A percentile compares a stretch with the other conserved stretches of the same genome.
Evolutionary conservation across 75 land plant genomes (phyloP).

Genomic region (Chamaecyparis obtusa): DNA sequence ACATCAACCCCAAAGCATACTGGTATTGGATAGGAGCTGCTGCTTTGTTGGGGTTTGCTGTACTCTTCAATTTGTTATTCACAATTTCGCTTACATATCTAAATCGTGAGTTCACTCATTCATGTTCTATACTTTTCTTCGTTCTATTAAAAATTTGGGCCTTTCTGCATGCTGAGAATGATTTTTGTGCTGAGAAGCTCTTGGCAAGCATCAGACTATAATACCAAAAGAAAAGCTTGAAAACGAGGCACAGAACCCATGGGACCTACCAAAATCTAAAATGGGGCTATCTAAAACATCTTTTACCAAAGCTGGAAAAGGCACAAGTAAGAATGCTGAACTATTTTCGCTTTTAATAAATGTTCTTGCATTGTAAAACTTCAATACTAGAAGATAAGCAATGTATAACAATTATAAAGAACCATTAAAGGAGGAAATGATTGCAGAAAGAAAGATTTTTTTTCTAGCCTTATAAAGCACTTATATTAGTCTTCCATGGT

Average conservation of each 20-base stretch:
- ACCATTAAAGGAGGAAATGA: too few species aligned
- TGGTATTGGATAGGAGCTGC: conserved; percentile 35
- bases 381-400: not conserved
- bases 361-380: too few species aligned
- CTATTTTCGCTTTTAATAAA: not conserved
- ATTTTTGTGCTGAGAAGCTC: not conserved
- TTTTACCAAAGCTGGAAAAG: not conserved
- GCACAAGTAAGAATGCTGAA: not conserved
- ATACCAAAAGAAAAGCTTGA: conserved; percentile 31
- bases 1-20: conserved; percentile 8
- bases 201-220: conserved; percentile 34
- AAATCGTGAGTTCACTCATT: conserved; percentile 19
- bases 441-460: too few species aligned
- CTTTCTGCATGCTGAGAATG: not conserved
- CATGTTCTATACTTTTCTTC: not conserved
- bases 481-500: not conserved
- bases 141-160: not conserved
- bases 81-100: conserved; percentile 22
- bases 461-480: not conserved
- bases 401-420: not conserved
- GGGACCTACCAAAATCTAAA: not conserved
- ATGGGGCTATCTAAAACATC: conserved; percentile 2
- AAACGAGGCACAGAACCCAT: not conserved
- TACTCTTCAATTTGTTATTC: conserved; percentile 29
- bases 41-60: conserved; percentile 16